Evolutionary conservation across 1,284 basidiomycete genomes (phyloP), one percentile per base, ranked within the genome.

Genomic region (Ganoderma sinense): DNA sequence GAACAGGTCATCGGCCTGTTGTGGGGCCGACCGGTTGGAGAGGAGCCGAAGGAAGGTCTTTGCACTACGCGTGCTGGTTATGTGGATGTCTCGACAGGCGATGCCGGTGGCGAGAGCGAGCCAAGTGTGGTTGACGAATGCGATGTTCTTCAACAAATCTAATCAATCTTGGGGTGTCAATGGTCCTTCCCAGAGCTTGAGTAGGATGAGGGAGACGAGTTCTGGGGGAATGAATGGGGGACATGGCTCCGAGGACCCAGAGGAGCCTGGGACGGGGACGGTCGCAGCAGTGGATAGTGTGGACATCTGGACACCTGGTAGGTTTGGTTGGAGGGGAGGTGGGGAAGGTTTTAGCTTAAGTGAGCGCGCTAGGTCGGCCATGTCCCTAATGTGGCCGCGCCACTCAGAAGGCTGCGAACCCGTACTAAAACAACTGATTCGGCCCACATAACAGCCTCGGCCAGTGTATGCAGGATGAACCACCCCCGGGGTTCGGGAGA

Each of bases 151-250:
- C 76, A 80, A 80, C 20, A 84, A 73, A 18, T 65, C 48, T 26
- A 75, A 76, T 45, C 83, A 81, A 31, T 83, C 81, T 36, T 73
- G 51, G 1, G 68, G 66, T 18, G 75, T 65, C 59, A 83, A 77
- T 7, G 75, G 69, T 4, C 75, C 72, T 8, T 71, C 62, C 84
- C 84, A 85, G 36, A 77, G 74, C 29, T 78, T 73, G 18, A 53
- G 62, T 64, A 85, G 69, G 59, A 84, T 82, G 40, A 79, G 68
- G 62, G 81, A 80, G 64, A 82, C 68, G 36, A 85, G 73, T 68
- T 85, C 84, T 33, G 75, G 69, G 4, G 83, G 83, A 20, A 84
- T 74, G 55, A 63, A 71, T 14, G 71, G 69, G 10, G 51, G 61
- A n/a, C 64, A 61, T 60, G 62, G 63, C 40, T 55, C 43, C 10